Percentiles rank a stretch among this genome's conserved stretches.
These are phyloP conservation scores for Daldinia sp. DNA, from an alignment of 2,329 filamentous ascomycete species.

Conservation along the genomic window DNA sequence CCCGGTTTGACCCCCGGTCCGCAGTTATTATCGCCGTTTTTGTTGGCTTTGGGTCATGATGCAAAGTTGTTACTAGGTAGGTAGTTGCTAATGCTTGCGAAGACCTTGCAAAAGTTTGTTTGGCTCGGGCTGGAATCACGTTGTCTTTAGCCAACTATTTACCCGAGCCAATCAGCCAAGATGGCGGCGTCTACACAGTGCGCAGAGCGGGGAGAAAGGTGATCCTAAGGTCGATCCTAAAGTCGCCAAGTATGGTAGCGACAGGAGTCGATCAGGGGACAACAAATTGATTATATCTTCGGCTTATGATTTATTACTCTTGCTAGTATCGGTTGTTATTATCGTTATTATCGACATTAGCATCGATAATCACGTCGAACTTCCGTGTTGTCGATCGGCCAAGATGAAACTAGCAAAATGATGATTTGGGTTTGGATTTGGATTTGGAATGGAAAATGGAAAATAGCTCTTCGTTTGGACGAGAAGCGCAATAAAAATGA, in stretches of 20 bases:
- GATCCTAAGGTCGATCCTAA: background rate
- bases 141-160: slow-evolving; percentile 25
- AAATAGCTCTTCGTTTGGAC: background rate
- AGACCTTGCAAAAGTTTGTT: no score
- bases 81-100: slow-evolving; percentile 21
- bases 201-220: slow-evolving; percentile 14
- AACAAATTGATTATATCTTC: slow-evolving; percentile 8
- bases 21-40: no score
- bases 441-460: background rate
- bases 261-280: background rate
- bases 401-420: background rate
- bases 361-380: background rate
- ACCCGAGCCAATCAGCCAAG: slow-evolving; percentile 37
- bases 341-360: background rate
- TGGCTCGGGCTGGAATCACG: slow-evolving; percentile 24
- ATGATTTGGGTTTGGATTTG: background rate
- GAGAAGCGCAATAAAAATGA: background rate
- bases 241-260: slow-evolving; percentile 11
- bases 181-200: slow-evolving; percentile 2
- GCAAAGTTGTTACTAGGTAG: slow-evolving; percentile 16
- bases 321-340: no score
- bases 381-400: background rate
- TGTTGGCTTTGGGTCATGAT: no score
- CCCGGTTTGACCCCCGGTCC: slow-evolving; percentile 24
- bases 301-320: background rate